Percentiles rank a stretch among this genome's conserved stretches.
Evolutionary conservation across 1,139 yeast genomes (phyloP).

Genomic region (Geotrichum australiense): DNA sequence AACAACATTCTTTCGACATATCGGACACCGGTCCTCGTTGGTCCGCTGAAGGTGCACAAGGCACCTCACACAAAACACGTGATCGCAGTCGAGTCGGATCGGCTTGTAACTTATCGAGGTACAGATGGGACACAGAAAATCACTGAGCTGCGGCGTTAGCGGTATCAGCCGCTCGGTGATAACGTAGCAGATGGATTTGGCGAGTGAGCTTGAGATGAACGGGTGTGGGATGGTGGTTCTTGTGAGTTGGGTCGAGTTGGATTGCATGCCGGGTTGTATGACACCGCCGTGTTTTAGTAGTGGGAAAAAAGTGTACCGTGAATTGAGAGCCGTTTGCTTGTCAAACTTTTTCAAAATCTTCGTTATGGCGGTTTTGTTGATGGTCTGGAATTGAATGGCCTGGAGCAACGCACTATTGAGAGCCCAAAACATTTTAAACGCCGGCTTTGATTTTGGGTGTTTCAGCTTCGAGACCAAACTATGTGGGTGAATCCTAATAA

Average conservation of each 20-base stretch:
- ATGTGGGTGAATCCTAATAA: conserved; percentile 8
- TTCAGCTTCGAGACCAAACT: conserved; percentile 40
- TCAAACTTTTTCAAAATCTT: conserved; percentile 71
- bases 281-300: background rate
- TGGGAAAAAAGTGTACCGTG: conserved; percentile 29
- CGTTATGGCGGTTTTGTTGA: conserved; percentile 56
- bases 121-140: conserved; percentile 68
- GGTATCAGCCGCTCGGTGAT: conserved; percentile 50
- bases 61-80: conserved; percentile 66
- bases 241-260: conserved; percentile 8
- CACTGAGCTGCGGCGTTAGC: conserved; percentile 65
- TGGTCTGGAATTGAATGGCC: conserved; percentile 53
- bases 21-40: conserved; percentile 54
- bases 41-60: conserved; percentile 58
- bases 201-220: conserved; percentile 44
- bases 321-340: conserved; percentile 56
- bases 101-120: conserved; percentile 66
- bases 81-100: conserved; percentile 54
- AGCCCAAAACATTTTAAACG: conserved; percentile 46
- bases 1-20: conserved; percentile 55
- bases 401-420: conserved; percentile 52
- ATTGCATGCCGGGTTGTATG: background rate
- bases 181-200: conserved; percentile 49
- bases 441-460: conserved; percentile 42
- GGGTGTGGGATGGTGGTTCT: conserved; percentile 37